Evolutionary conservation across 192 early-diverging fungal genomes (phyloP).

Genomic region (Linnemannia schmuckeri): DNA sequence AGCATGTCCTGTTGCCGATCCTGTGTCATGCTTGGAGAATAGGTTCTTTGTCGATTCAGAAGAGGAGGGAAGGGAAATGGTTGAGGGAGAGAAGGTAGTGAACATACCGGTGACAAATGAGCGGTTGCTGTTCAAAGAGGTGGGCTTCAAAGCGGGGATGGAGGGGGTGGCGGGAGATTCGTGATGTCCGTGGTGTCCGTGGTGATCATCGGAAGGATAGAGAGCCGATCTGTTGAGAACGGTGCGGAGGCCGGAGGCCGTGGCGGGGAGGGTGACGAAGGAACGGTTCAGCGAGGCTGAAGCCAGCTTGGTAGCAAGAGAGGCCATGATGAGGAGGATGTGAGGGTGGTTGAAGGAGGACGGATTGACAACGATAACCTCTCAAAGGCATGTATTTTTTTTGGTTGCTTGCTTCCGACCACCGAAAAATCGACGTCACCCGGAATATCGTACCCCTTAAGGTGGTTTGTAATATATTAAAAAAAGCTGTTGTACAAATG

Average conservation of each 20-base stretch:
- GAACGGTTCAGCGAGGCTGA: slow-evolving; percentile 68
- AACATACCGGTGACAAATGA: slow-evolving; percentile 65
- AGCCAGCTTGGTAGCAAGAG: slow-evolving; percentile 62
- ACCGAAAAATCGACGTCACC: background rate
- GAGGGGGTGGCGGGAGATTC: slow-evolving; percentile 43
- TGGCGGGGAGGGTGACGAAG: slow-evolving; percentile 61
- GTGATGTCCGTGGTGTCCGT: slow-evolving; percentile 50
- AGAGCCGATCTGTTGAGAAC: slow-evolving; percentile 57
- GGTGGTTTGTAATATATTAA: no score
- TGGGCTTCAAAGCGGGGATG: slow-evolving; percentile 35
- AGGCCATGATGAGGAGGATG: slow-evolving; percentile 57
- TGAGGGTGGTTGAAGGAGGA: slow-evolving; percentile 9
- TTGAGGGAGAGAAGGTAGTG: background rate
- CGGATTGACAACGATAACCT: background rate
- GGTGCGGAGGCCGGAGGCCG: slow-evolving; percentile 57
- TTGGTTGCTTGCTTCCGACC: background rate
- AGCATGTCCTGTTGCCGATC: background rate
- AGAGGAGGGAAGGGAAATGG: background rate
- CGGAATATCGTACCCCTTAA: background rate
- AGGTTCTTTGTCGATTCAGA: background rate
- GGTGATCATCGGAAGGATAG: slow-evolving; percentile 54
- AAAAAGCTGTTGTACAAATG: no score
- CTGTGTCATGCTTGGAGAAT: background rate
- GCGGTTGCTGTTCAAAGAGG: slow-evolving; percentile 50
- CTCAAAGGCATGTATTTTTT: background rate